A percentile compares a stretch with the other conserved stretches of the same genome.
Conservation (phyloP, 768 basidiomycete genomes). For the Trametes gibbosa region DNA sequence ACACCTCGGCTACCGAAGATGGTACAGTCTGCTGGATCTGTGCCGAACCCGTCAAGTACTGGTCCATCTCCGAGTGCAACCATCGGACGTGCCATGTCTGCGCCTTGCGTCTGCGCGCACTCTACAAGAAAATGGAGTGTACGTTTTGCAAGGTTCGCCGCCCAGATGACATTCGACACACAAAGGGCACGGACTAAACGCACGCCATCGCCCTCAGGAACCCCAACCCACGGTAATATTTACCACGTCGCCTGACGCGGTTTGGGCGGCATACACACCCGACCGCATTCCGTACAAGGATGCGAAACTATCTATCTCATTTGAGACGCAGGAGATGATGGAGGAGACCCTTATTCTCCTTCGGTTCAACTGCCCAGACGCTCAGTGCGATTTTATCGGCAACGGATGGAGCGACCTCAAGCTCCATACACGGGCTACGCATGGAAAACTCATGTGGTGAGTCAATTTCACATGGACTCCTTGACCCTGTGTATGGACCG, state of each 20-base stretch:
- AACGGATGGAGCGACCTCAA: constrained; percentile 90
- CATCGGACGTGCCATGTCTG: constrained; percentile 97
- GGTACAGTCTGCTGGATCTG: constrained; percentile 83
- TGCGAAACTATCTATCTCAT: constrained; percentile 70
- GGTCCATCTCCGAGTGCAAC: constrained; percentile 84
- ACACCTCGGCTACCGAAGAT: constrained; percentile 33
- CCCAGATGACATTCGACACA: background rate
- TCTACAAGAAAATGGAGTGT: constrained; percentile 93
- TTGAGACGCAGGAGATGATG: constrained; percentile 93
- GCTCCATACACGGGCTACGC: constrained; percentile 73
- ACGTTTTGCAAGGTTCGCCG: constrained; percentile 89
- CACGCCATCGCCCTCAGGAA: constrained; percentile 43
- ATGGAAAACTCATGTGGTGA: constrained; percentile 81
- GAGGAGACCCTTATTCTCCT: constrained; percentile 89
- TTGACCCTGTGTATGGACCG: background rate
- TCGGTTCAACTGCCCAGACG: constrained; percentile 90
- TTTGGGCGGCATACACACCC: constrained; percentile 56
- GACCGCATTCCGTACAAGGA: constrained; percentile 65
- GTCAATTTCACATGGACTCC: constrained; percentile 19
- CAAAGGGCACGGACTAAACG: background rate
- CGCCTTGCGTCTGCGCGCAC: constrained; percentile 77
- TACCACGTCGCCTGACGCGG: constrained; percentile 60
- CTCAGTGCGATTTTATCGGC: constrained; percentile 78
- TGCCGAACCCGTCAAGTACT: constrained; percentile 90
- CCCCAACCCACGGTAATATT: constrained; percentile 75